These are phyloP conservation scores for Pseudogymnoascus sp. DNA, from an alignment of 2,329 filamentous ascomycete genomes.

Conservation along the genomic window DNA sequence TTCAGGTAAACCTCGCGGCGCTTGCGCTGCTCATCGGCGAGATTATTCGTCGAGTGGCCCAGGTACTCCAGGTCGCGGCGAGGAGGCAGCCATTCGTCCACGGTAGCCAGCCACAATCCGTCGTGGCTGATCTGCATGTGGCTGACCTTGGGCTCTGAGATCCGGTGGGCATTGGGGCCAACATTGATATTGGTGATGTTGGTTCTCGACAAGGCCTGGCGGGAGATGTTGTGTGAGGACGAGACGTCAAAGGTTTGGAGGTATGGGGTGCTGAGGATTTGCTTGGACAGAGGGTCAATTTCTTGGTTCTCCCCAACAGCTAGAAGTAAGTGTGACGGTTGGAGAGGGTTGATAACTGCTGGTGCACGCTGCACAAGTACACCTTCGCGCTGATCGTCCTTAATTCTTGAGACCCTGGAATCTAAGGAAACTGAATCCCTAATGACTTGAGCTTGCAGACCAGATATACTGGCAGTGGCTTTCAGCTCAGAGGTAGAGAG, in stretches of 20 bases:
- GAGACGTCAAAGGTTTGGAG: conserved; percentile 86
- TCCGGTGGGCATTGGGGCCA: conserved; percentile 60
- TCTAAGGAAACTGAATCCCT: conserved; percentile 45
- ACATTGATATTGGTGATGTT: conserved; percentile 77
- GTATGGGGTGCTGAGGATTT: conserved; percentile 49
- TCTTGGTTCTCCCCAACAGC: conserved; percentile 58
- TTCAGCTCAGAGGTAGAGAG: conserved; percentile 84
- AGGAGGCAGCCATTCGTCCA: conserved; percentile 84
- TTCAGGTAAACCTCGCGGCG: conserved; percentile 74
- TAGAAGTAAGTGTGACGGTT: conserved; percentile 58
- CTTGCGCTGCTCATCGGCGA: conserved; percentile 42
- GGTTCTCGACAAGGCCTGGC: conserved; percentile 82
- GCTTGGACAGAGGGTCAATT: conserved; percentile 43
- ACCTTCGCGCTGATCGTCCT: conserved; percentile 23
- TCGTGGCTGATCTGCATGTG: conserved; percentile 70
- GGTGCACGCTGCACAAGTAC: conserved; percentile 39
- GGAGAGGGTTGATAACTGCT: conserved; percentile 54
- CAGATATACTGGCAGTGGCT: conserved; percentile 75
- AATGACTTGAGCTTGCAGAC: conserved; percentile 63
- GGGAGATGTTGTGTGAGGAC: conserved; percentile 68
- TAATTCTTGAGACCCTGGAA: conserved; percentile 44
- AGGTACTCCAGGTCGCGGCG: conserved; percentile 58
- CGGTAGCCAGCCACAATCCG: conserved; percentile 82
- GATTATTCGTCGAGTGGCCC: conserved; percentile 37
- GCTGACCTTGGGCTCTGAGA: conserved; percentile 72